phyloP scores from a whole-genome alignment of 2,329 filamentous ascomycete species.

The Atkinsonella hypoxylon region DNA sequence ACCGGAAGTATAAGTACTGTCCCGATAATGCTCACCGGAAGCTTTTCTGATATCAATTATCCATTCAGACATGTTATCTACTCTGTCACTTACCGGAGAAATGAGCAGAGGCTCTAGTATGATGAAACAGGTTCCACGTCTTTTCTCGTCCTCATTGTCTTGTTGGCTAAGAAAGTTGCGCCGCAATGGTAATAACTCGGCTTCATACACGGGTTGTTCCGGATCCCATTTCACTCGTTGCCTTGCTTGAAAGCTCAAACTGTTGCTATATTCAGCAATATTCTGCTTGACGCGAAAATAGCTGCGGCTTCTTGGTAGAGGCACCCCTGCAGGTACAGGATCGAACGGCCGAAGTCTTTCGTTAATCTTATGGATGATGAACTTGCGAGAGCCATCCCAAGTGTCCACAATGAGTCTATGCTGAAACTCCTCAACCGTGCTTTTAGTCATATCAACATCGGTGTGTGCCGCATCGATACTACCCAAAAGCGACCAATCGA shows the following conservation, averaged over 20 bases:
- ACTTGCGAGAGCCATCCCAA: slow-evolving; percentile 51
- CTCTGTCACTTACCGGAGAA: slow-evolving; percentile 50
- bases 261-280: slow-evolving; percentile 78
- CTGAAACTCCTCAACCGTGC: slow-evolving; percentile 21
- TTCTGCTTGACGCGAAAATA: slow-evolving; percentile 33
- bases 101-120: slow-evolving; percentile 67
- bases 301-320: slow-evolving; percentile 31
- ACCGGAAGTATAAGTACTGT: slow-evolving; percentile 71
- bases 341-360: slow-evolving; percentile 50
- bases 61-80: too few species aligned
- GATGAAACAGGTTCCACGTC: slow-evolving; percentile 45
- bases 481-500: slow-evolving; percentile 53
- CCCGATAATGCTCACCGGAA: slow-evolving; percentile 56
- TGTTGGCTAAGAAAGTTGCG: slow-evolving; percentile 69
- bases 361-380: slow-evolving; percentile 42
- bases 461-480: slow-evolving; percentile 19
- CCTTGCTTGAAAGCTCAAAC: slow-evolving; percentile 52
- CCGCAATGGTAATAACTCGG: slow-evolving; percentile 61
- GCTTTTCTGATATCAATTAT: slow-evolving; percentile 25
- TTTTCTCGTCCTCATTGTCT: slow-evolving; percentile 36
- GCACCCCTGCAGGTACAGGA: slow-evolving; percentile 46
- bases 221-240: slow-evolving; percentile 41
- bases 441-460: slow-evolving; percentile 6
- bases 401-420: slow-evolving; percentile 46
- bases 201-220: slow-evolving; percentile 72